Conservation (phyloP, 2,329 filamentous ascomycete genomes). For the Talaromyces pinophilus region DNA sequence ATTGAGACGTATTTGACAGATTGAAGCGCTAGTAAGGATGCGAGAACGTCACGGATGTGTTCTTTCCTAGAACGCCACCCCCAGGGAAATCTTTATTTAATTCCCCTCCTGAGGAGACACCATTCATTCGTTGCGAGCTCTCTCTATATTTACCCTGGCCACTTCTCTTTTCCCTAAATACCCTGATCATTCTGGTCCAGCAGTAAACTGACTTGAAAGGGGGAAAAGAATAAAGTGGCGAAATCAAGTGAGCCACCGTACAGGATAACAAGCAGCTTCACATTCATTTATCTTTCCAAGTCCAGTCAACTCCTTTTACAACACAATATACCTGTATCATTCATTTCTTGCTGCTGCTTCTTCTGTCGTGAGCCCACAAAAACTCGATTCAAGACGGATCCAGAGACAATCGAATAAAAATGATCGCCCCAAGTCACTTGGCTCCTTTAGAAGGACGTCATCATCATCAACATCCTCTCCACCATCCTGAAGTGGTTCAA, state of each 20-base stretch:
- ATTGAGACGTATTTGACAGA: conserved; percentile 16
- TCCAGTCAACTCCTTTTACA: neutral
- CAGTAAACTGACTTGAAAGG: neutral
- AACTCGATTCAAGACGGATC: neutral
- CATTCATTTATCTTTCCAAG: neutral
- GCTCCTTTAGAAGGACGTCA: conserved; percentile 13
- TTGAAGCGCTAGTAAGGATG: conserved; percentile 10
- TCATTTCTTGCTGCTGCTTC: neutral
- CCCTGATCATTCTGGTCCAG: neutral
- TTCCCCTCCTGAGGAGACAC: neutral
- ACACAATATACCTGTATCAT: neutral
- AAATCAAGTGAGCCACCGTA: conserved; percentile 11
- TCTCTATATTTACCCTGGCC: neutral
- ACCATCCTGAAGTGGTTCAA: conserved; percentile 19
- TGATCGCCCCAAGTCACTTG: conserved; percentile 21
- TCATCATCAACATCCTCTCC: conserved; percentile 8
- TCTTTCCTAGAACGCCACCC: conserved; percentile 15
- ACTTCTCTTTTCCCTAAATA: neutral
- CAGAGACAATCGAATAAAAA: neutral
- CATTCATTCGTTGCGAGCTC: neutral
- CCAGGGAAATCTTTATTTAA: conserved; percentile 2
- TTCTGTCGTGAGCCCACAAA: neutral
- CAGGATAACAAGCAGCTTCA: neutral
- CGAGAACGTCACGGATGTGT: conserved; percentile 10
- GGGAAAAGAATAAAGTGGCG: neutral